Percentiles rank a stretch among this genome's conserved stretches.
Conservation (phyloP, 495 filamentous ascomycete genomes). For the Amniculicola lignicola region DNA sequence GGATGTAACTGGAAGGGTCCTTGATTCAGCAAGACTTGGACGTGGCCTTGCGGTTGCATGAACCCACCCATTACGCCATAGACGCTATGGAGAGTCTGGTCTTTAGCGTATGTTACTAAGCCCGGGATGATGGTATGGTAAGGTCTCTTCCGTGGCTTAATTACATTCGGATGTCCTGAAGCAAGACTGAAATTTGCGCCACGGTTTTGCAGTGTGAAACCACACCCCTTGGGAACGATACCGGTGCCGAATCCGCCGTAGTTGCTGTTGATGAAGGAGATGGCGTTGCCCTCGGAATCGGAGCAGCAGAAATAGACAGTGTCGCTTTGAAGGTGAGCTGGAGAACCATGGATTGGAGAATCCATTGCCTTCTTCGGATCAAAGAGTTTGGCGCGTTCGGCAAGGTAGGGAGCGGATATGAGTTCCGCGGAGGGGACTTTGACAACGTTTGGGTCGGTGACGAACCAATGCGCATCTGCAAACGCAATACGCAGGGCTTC, state of each 20-base stretch:
- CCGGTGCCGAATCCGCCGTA: conserved; percentile 85
- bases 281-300: conserved; percentile 79
- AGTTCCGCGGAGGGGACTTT: conserved; percentile 63
- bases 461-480: conserved; percentile 83
- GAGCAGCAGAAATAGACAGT: conserved; percentile 91
- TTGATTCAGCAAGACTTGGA: conserved; percentile 91
- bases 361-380: conserved; percentile 55
- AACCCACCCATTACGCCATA: conserved; percentile 98
- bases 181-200: conserved; percentile 75
- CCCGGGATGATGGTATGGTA: conserved; percentile 98
- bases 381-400: conserved; percentile 69
- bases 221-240: conserved; percentile 78
- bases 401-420: conserved; percentile 61
- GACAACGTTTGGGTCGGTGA: conserved; percentile 72
- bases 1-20: conserved; percentile 78
- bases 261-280: conserved; percentile 95
- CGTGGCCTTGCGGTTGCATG: conserved; percentile 98
- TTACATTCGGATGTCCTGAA: conserved; percentile 67
- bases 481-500: conserved; percentile 90
- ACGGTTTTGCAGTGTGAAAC: conserved; percentile 95
- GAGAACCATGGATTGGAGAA: conserved; percentile 59
- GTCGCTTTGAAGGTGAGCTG: conserved; percentile 70
- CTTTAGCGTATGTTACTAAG: conserved; percentile 71
- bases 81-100: conserved; percentile 71
- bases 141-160: conserved; percentile 80